These are phyloP conservation scores for Cucurbita maxima DNA, from an alignment of 306 rosid species.

Conservation along the genomic window DNA sequence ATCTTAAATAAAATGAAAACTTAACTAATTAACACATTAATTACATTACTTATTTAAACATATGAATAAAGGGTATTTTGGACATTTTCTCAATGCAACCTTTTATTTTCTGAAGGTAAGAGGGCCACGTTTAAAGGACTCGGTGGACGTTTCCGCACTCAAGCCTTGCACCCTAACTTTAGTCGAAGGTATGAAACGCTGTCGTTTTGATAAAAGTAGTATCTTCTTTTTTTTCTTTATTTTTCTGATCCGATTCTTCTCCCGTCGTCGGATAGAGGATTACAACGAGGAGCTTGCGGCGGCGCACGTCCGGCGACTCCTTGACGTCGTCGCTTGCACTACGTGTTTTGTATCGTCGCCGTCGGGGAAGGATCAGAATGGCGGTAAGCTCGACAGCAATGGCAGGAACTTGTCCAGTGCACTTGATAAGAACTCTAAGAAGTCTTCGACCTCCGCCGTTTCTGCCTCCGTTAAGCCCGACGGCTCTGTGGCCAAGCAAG, in stretches of 20 bases:
- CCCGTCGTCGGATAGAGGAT: constrained; percentile 34
- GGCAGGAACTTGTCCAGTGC: constrained; percentile 21
- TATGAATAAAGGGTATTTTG: not conserved
- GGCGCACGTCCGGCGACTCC: constrained; percentile 63
- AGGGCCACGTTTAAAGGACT: constrained; percentile 59
- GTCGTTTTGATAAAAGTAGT: constrained; percentile 6
- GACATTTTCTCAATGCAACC: not conserved
- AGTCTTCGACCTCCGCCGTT: constrained; percentile 12
- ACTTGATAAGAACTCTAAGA: constrained; percentile 30
- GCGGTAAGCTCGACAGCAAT: constrained; percentile 20
- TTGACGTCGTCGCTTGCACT: constrained; percentile 84
- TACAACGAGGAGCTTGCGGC: constrained; percentile 59
- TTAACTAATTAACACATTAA: too few relatives aligned
- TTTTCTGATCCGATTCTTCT: not conserved
- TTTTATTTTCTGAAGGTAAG: constrained; percentile 39
- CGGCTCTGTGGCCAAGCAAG: constrained; percentile 23
- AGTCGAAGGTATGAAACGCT: constrained; percentile 54
- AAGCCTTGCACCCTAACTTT: constrained; percentile 65
- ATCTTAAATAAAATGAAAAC: too few relatives aligned
- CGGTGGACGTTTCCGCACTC: constrained; percentile 83
- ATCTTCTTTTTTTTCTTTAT: not conserved
- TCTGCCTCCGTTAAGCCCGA: constrained; percentile 12
- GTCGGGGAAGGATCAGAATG: constrained; percentile 21
- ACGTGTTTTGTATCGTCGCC: constrained; percentile 57
- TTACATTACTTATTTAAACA: too few relatives aligned